Evolutionary conservation across 805 yeast genomes (phyloP), one percentile per base, ranked within the genome.

Genomic region (Pichia thaimueangensis): DNA sequence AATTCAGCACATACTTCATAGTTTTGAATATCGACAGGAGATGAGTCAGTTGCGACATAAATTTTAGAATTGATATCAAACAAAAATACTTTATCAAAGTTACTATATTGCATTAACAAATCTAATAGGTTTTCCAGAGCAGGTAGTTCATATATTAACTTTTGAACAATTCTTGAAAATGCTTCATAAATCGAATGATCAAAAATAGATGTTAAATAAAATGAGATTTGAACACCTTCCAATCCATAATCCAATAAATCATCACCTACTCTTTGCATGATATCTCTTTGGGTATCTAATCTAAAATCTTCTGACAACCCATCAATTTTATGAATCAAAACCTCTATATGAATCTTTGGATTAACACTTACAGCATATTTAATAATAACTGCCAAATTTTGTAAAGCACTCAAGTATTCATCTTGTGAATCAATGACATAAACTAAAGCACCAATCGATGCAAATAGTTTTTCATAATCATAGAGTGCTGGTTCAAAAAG

Each of bases 1-100:
- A 93, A 93, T 57, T 93, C 97, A 0, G 97, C 94, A 62, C 97
- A 93, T 2, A 91, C 95, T 60, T 93, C 97, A 59, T 93, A 93
- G 0, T 94, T 86, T 57, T 88, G 95, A 31, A 87, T 83, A 63
- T 91, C 97, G 30, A 91, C 96, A 0, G 97, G 97, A 2, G 89
- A 80, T 0, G 96, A 85, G 60, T 93, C 98, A 0, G 97, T 91
- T 5, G 97, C 96, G 37, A 91, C 88, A 58, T 91, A 93, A 17
- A 93, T 86, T 59, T 93, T 93, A 15, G 96, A 84, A 56, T 86
- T 85, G 21, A 91, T 78, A 58, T 93, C 98, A 55, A 93, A 91
- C 44, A 93, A 61, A 55, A 89, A 93, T 16, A 93, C 91, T 66
- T 93, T 93, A 51, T 93, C 98, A 47, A 93, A 83, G 21, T 85